A percentile compares a stretch with the other conserved stretches of the same genome.
Evolutionary conservation across 164 flowering plant species (phyloP).

Genomic region (Aristolochia contorta): DNA sequence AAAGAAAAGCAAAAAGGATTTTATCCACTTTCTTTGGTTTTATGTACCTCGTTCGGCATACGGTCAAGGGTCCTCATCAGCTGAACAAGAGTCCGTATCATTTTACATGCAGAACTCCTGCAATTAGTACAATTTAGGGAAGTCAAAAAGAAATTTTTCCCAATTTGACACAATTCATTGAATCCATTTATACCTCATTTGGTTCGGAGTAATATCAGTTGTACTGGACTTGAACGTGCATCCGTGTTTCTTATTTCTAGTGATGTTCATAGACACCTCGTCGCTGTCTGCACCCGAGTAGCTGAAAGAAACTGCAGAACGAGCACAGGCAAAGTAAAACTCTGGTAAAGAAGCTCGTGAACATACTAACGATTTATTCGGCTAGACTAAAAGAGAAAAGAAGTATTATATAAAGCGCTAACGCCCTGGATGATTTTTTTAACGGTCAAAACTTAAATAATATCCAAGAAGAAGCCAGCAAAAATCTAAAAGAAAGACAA

Average conservation of each 20-base stretch:
- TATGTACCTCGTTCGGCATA: conserved; percentile 83
- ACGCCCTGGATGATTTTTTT: too few species aligned
- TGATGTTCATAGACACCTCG: conserved; percentile 80
- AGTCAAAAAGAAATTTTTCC: not conserved
- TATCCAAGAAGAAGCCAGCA: too few species aligned
- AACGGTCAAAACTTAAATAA: too few species aligned
- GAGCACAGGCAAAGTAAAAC: too few species aligned
- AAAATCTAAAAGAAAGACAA: not conserved
- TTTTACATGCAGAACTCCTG: conserved; percentile 97
- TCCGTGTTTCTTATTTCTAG: conserved; percentile 67
- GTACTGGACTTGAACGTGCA: conserved; percentile 64
- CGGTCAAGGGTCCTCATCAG: conserved; percentile 90
- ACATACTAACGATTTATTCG: too few species aligned
- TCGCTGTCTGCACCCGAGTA: conserved; percentile 68
- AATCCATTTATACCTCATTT: conserved; percentile 54
- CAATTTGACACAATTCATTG: not conserved
- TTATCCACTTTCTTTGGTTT: not conserved
- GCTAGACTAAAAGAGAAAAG: too few species aligned
- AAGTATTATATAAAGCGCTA: too few species aligned
- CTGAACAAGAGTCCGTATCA: conserved; percentile 88
- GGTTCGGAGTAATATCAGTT: conserved; percentile 71
- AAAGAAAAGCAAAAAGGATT: not conserved
- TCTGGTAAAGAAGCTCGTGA: too few species aligned
- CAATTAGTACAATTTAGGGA: not conserved
- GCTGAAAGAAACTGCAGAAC: conserved; percentile 73